These are phyloP conservation scores for Murraya koenigii DNA, from an alignment of 345 rosid species.

Conservation along the genomic window DNA sequence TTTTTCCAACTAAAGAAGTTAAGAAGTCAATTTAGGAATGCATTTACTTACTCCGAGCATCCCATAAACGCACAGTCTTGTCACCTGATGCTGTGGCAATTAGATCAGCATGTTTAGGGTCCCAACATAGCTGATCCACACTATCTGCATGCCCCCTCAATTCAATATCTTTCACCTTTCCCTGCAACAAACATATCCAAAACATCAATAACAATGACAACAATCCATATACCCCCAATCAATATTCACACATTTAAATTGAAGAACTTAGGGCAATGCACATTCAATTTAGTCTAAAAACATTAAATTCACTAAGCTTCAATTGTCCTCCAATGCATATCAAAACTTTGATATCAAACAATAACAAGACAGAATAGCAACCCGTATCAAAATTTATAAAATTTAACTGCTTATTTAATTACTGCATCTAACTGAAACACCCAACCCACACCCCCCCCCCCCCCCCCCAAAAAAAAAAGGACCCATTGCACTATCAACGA, in stretches of 20 bases:
- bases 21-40: slow-evolving; percentile 1
- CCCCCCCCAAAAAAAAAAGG: background rate
- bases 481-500: background rate
- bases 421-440: background rate
- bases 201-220: background rate
- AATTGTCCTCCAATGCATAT: background rate
- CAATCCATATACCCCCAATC: background rate
- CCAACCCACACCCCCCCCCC: no score
- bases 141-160: slow-evolving; percentile 96
- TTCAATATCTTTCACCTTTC: slow-evolving; percentile 84
- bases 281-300: background rate
- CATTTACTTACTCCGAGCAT: slow-evolving; percentile 85
- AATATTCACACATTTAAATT: background rate
- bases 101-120: slow-evolving; percentile 89
- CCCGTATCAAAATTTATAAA: background rate
- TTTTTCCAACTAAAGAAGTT: slow-evolving; percentile 4
- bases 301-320: background rate
- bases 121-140: slow-evolving; percentile 99
- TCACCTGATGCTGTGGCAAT: slow-evolving; percentile 98
- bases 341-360: background rate
- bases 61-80: slow-evolving; percentile 97
- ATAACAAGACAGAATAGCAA: background rate
- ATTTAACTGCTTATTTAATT: background rate
- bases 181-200: slow-evolving; percentile 40
- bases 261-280: background rate